phyloP scores from a whole-genome alignment of 2,329 filamentous ascomycete species.

The Botrytis deweyae region DNA sequence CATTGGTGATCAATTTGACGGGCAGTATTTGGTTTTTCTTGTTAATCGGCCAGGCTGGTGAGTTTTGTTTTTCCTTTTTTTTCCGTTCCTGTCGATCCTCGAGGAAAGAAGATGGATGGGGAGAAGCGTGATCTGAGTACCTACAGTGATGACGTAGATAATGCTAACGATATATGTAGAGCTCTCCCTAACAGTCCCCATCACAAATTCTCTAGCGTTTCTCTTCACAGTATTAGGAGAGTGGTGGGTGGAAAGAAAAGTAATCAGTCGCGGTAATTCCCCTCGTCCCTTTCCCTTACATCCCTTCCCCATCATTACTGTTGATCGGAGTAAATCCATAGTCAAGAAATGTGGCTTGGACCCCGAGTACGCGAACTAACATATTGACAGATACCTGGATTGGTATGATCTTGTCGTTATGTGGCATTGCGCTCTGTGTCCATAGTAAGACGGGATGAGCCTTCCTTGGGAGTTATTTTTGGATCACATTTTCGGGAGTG shows the following conservation, averaged over 20 bases:
- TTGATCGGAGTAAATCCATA: not conserved
- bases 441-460: constrained; percentile 53
- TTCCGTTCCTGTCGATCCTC: not conserved
- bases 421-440: constrained; percentile 81
- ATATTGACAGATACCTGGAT: constrained; percentile 68
- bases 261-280: constrained; percentile 72
- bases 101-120: not conserved
- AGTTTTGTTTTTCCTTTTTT: constrained; percentile 38
- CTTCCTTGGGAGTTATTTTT: constrained; percentile 4
- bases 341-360: not conserved
- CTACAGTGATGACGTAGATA: not conserved
- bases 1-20: constrained; percentile 82
- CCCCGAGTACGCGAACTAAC: not conserved
- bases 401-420: constrained; percentile 76
- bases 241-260: constrained; percentile 91
- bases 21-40: constrained; percentile 97
- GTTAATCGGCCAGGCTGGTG: constrained; percentile 87
- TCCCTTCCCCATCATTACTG: not conserved
- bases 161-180: constrained; percentile 52
- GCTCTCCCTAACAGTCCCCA: constrained; percentile 87
- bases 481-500: not conserved
- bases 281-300: not conserved
- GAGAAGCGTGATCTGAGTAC: not conserved
- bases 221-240: constrained; percentile 94
- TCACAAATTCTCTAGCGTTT: constrained; percentile 92